phyloP scores from a whole-genome alignment of 2,329 filamentous ascomycete genomes.

The Leptographium procerum region DNA sequence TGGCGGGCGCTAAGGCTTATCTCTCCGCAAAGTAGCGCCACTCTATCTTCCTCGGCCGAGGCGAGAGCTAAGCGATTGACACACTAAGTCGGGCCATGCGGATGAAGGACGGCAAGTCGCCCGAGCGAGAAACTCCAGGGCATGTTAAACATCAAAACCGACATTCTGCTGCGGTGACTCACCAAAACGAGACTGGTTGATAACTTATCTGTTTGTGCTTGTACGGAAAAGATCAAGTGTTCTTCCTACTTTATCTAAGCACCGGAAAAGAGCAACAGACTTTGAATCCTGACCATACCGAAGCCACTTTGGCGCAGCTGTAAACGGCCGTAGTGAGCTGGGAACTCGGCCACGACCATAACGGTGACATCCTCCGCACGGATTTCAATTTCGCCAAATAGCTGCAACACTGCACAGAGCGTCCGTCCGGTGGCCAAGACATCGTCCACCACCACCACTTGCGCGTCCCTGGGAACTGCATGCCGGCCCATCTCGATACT shows the following conservation, averaged over 20 bases:
- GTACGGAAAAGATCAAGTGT: too few relatives aligned
- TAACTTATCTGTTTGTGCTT: too few relatives aligned
- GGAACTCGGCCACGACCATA: conserved; percentile 43
- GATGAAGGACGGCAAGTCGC: too few relatives aligned
- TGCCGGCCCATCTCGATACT: conserved; percentile 38
- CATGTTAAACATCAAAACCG: too few relatives aligned
- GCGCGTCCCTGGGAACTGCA: conserved; percentile 26
- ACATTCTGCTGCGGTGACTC: too few relatives aligned
- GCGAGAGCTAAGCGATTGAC: neutral
- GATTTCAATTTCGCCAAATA: conserved; percentile 35
- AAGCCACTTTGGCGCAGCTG: conserved; percentile 35
- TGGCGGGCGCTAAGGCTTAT: neutral
- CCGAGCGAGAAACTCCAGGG: too few relatives aligned
- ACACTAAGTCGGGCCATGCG: too few relatives aligned
- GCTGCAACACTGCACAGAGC: conserved; percentile 37
- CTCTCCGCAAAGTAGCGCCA: too few relatives aligned
- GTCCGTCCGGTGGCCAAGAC: conserved; percentile 46
- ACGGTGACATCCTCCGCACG: neutral
- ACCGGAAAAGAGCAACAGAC: conserved; percentile 39
- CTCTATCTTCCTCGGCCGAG: neutral
- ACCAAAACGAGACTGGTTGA: too few relatives aligned
- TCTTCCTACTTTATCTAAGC: neutral
- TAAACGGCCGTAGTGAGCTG: conserved; percentile 38
- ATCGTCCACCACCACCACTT: conserved; percentile 48
- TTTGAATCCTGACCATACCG: conserved; percentile 36